Conservation (phyloP, 2,329 filamentous ascomycete genomes). For the Gremmenia infestans region DNA sequence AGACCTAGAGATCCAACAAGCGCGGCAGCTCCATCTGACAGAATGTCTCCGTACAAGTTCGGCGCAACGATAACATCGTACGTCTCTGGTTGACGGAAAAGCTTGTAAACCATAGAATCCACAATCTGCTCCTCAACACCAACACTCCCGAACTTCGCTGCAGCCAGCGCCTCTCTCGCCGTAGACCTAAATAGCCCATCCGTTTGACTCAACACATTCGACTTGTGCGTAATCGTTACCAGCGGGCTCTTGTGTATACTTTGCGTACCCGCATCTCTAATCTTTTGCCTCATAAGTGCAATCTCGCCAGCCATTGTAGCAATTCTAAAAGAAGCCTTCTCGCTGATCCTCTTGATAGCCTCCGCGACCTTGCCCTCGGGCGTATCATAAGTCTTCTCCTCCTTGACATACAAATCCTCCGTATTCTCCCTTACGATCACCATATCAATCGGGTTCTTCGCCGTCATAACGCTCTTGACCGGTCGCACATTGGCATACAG, state of each 20-base stretch:
- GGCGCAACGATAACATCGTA: conserved; percentile 99
- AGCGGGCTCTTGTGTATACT: conserved; percentile 65
- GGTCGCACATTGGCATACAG: conserved; percentile 97
- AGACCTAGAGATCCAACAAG: conserved; percentile 88
- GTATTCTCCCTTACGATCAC: conserved; percentile 99
- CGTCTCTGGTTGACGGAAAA: conserved; percentile 89
- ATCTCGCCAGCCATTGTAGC: conserved; percentile 93
- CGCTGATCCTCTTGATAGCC: conserved; percentile 94
- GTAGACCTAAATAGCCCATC: conserved; percentile 91
- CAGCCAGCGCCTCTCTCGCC: conserved; percentile 66
- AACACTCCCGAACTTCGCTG: conserved; percentile 58
- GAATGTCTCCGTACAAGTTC: conserved; percentile 95
- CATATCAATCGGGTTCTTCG: conserved; percentile 66
- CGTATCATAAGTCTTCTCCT: conserved; percentile 78
- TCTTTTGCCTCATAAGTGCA: conserved; percentile 77
- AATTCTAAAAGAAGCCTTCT: conserved; percentile 79
- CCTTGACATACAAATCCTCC: conserved; percentile 87
- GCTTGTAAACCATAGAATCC: conserved; percentile 99
- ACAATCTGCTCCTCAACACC: conserved; percentile 95
- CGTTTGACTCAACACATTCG: conserved; percentile 92
- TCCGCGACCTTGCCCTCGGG: conserved; percentile 82
- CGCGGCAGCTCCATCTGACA: conserved; percentile 91
- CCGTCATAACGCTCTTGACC: conserved; percentile 74
- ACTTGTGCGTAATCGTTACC: conserved; percentile 98
- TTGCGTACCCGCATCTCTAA: conserved; percentile 54